phyloP scores from a whole-genome alignment of 163 green algal species.

The Scenedesmus sp. region DNA sequence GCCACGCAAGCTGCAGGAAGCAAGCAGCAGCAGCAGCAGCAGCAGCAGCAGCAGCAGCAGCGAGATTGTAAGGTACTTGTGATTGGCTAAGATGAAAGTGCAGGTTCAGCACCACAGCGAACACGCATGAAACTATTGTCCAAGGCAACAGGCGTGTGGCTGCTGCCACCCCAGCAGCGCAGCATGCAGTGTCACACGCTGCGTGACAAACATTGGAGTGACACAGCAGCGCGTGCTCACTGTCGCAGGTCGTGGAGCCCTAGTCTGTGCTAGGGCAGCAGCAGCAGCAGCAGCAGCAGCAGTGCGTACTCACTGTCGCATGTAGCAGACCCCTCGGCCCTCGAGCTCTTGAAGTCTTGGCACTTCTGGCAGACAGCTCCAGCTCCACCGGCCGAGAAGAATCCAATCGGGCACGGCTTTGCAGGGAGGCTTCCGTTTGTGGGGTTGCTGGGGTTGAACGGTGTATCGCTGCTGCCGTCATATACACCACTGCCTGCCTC shows the following conservation, averaged over 20 bases:
- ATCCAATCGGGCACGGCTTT: not conserved
- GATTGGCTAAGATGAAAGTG: not conserved
- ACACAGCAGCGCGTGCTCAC: not conserved
- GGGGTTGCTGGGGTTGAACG: not conserved
- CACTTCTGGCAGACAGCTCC: too few species aligned
- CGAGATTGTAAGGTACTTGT: not conserved
- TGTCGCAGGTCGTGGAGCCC: not conserved
- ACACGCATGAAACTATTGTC: not conserved
- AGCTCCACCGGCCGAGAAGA: too few species aligned
- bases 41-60: not conserved
- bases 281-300: too few species aligned
- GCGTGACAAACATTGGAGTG: not conserved
- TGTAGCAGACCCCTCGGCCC: too few species aligned
- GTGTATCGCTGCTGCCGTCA: not conserved
- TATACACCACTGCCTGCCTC: not conserved
- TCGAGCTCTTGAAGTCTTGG: too few species aligned
- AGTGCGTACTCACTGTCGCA: too few species aligned
- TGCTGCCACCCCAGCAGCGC: not conserved
- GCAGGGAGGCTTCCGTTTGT: not conserved
- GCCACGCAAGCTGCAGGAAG: not conserved
- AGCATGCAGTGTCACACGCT: too few species aligned
- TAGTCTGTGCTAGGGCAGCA: too few species aligned
- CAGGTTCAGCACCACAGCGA: not conserved
- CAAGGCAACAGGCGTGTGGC: not conserved
- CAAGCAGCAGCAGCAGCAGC: not conserved